phyloP scores from a whole-genome alignment of 495 filamentous ascomycete genomes.

The Aspergillus steynii region DNA sequence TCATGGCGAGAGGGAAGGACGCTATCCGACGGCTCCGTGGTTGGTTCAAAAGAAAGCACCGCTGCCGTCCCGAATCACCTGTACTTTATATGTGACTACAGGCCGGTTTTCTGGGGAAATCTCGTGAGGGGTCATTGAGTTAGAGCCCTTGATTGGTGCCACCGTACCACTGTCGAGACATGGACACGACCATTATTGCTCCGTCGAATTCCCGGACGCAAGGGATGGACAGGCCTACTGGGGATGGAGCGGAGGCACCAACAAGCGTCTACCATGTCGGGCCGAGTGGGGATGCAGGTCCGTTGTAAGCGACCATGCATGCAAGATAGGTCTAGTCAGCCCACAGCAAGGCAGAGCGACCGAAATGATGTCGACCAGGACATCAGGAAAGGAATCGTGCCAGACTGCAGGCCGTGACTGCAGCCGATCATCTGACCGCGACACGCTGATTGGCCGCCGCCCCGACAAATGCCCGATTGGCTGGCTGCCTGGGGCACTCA shows the following conservation, averaged over 20 bases:
- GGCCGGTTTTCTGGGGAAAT: not conserved
- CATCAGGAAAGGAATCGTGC: too few species aligned
- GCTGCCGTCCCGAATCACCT: not conserved
- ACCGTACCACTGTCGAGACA: not conserved
- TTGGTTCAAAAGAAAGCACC: not conserved
- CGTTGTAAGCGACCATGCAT: too few species aligned
- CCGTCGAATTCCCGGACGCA: conserved; percentile 15
- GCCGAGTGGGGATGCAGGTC: not conserved
- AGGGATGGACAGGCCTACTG: not conserved
- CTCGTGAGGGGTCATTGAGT: not conserved
- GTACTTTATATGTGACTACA: not conserved
- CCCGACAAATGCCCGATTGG: conserved; percentile 37
- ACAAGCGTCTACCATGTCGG: not conserved
- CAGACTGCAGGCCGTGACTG: too few species aligned
- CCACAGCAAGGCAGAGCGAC: too few species aligned
- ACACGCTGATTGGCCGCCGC: conserved; percentile 26
- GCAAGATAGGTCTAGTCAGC: too few species aligned
- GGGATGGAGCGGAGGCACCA: not conserved
- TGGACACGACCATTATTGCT: not conserved
- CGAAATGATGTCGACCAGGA: too few species aligned
- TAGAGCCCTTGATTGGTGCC: not conserved
- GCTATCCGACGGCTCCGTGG: not conserved
- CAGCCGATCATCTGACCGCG: conserved; percentile 17
- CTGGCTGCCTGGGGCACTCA: not conserved
- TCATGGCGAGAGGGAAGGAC: conserved; percentile 22